Evolutionary conservation across 2,329 filamentous ascomycete genomes (phyloP).

Genomic region (Cladosporium cucumerinum): DNA sequence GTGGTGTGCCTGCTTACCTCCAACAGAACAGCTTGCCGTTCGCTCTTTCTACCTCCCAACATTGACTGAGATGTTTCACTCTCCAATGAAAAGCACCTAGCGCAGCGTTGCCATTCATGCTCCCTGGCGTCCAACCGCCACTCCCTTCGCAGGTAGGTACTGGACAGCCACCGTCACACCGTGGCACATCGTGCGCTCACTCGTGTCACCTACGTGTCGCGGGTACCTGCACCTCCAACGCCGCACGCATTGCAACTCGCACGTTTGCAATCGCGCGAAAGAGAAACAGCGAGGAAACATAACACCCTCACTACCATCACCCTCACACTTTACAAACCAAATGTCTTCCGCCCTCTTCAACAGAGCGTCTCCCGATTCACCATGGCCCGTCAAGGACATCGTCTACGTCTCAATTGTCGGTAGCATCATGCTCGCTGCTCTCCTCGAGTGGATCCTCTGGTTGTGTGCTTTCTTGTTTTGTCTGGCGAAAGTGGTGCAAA

Average conservation of each 20-base stretch:
- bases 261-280: neutral
- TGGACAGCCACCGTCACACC: neutral
- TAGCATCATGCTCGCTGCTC: constrained; percentile 74
- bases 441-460: constrained; percentile 94
- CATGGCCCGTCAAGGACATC: constrained; percentile 57
- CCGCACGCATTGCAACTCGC: neutral
- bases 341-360: constrained; percentile 15
- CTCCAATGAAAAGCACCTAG: neutral
- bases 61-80: neutral
- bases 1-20: neutral
- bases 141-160: neutral
- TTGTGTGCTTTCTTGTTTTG: constrained; percentile 92
- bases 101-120: neutral
- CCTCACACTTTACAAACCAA: neutral
- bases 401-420: constrained; percentile 80
- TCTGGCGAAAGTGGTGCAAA: constrained; percentile 78
- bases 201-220: constrained; percentile 1
- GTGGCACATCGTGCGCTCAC: neutral
- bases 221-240: neutral
- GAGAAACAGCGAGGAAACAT: neutral
- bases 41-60: neutral
- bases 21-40: neutral
- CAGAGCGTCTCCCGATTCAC: neutral
- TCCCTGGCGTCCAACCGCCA: neutral
- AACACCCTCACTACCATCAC: neutral